Evolutionary conservation across 2,329 filamentous ascomycete genomes (phyloP).

Genomic region (Teratosphaeria destructans): DNA sequence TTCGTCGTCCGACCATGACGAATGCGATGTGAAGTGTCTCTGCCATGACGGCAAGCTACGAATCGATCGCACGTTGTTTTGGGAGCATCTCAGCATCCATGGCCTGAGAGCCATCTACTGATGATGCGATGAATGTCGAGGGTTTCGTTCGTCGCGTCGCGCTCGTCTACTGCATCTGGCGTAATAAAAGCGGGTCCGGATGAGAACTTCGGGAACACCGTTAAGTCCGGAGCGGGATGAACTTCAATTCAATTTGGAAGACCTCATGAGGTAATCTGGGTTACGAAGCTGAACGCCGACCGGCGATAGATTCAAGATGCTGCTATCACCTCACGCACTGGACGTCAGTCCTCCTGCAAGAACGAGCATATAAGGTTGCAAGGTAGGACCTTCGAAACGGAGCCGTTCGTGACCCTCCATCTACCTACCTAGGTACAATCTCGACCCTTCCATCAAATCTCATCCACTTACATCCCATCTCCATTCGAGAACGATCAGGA

Average conservation of each 20-base stretch:
- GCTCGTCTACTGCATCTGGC: not conserved
- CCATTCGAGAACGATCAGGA: no score
- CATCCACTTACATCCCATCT: no score
- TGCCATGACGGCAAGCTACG: not conserved
- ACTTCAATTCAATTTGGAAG: not conserved
- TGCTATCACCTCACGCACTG: not conserved
- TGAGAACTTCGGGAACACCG: not conserved
- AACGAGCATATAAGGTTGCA: not conserved
- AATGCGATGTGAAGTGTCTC: not conserved
- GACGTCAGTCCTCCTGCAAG: no score
- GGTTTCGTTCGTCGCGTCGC: not conserved
- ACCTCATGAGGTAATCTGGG: not conserved
- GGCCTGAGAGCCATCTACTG: not conserved
- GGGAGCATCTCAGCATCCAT: not conserved
- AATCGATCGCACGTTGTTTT: not conserved
- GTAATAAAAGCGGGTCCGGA: not conserved
- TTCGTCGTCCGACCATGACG: not conserved
- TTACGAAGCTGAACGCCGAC: not conserved
- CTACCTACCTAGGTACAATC: no score
- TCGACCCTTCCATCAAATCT: not conserved
- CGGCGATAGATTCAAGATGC: not conserved
- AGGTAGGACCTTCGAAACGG: not conserved
- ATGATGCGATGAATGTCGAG: not conserved
- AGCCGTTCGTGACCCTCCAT: not conserved
- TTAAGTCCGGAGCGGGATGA: no score